Conservation (phyloP, 2,329 filamentous ascomycete species). For the Alternaria novae-zelandiae region DNA sequence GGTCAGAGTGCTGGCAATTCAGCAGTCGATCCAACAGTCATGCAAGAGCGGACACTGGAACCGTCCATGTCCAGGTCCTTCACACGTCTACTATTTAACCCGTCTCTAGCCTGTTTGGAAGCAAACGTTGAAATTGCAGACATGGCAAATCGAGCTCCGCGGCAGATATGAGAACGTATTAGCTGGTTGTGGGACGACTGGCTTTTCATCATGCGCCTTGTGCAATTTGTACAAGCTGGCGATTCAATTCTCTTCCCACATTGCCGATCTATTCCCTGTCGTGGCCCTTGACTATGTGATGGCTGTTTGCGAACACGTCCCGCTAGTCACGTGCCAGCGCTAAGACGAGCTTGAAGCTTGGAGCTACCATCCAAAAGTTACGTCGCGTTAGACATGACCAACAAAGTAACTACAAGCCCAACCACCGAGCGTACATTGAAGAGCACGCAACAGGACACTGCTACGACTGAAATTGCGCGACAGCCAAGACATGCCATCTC, state of each 20-base stretch:
- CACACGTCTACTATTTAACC: neutral
- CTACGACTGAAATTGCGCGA: neutral
- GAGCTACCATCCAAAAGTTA: slow-evolving; percentile 19
- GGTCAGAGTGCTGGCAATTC: slow-evolving; percentile 5
- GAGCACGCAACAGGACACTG: neutral
- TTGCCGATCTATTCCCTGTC: neutral
- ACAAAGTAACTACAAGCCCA: neutral
- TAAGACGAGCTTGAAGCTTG: slow-evolving; percentile 9
- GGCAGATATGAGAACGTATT: neutral
- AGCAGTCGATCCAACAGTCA: neutral
- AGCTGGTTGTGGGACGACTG: neutral
- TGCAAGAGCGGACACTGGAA: neutral
- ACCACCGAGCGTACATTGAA: neutral
- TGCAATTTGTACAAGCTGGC: neutral
- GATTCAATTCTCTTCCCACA: neutral
- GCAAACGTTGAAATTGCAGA: neutral
- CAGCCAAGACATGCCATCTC: slow-evolving; percentile 27
- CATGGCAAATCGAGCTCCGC: neutral
- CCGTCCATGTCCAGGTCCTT: neutral
- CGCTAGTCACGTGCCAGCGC: slow-evolving; percentile 21
- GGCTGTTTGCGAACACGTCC: slow-evolving; percentile 8
- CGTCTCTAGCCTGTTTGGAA: neutral
- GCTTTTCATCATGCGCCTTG: neutral
- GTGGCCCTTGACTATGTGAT: neutral
- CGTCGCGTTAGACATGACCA: slow-evolving; percentile 15